These are phyloP conservation scores for Talinum fruticosum DNA, from an alignment of 148 eudicot genomes.

Conservation along the genomic window DNA sequence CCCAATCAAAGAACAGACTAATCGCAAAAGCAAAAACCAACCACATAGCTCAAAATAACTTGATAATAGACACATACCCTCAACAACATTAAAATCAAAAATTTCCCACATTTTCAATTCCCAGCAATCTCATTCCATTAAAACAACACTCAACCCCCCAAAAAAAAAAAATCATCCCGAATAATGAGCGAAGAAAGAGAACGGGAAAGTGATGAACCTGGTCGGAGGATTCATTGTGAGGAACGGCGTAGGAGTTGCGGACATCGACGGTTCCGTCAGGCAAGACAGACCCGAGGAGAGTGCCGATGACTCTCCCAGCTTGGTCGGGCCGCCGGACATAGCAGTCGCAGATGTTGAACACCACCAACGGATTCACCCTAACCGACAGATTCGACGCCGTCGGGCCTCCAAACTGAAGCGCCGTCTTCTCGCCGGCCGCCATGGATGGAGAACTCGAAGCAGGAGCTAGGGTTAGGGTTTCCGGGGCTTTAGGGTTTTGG, in stretches of 20 bases:
- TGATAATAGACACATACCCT: no score
- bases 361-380: slow-evolving; percentile 78
- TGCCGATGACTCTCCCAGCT: slow-evolving; percentile 89
- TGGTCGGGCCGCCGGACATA: slow-evolving; percentile 86
- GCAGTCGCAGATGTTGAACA: slow-evolving; percentile 85
- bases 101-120: background rate
- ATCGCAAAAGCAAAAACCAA: no score
- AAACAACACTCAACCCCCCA: no score
- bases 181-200: background rate
- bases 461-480: slow-evolving; percentile 18
- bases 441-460: slow-evolving; percentile 17
- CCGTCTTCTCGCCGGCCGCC: slow-evolving; percentile 51
- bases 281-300: slow-evolving; percentile 79
- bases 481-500: background rate
- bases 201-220: slow-evolving; percentile 44
- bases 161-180: background rate
- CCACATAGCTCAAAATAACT: no score
- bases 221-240: slow-evolving; percentile 82
- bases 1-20: no score
- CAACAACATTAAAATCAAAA: background rate
- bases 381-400: slow-evolving; percentile 48
- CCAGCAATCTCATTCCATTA: background rate
- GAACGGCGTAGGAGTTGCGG: slow-evolving; percentile 89
- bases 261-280: slow-evolving; percentile 82
- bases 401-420: slow-evolving; percentile 50